Conservation (phyloP, 768 basidiomycete genomes). For the Xanthoconium purpureum region DNA sequence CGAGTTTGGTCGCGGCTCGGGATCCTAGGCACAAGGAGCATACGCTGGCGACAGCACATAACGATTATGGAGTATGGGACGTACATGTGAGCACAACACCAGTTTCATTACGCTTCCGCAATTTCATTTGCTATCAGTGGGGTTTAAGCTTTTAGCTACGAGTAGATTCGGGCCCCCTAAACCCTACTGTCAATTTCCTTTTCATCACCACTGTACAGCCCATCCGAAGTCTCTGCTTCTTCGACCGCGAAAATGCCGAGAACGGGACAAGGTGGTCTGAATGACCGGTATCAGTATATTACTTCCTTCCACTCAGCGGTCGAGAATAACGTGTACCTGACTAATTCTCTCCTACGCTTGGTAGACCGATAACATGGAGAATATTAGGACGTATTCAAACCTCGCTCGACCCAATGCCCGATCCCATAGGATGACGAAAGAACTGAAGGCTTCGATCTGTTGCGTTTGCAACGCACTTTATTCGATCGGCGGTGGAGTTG, state of each 20-base stretch:
- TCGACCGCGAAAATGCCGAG: conserved; percentile 40
- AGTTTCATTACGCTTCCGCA: conserved; percentile 39
- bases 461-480: conserved; percentile 31
- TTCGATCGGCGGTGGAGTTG: conserved; percentile 22
- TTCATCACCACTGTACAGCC: conserved; percentile 39
- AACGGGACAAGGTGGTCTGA: conserved; percentile 33
- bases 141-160: conserved; percentile 7
- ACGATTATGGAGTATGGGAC: conserved; percentile 6
- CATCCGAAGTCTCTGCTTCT: conserved; percentile 49
- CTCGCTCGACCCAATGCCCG: conserved; percentile 59
- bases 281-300: neutral
- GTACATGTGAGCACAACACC: conserved; percentile 57
- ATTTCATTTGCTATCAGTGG: conserved; percentile 29
- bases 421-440: conserved; percentile 54
- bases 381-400: conserved; percentile 50
- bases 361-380: conserved; percentile 54
- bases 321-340: conserved; percentile 36
- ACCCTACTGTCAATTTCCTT: conserved; percentile 41
- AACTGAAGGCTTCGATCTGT: conserved; percentile 52
- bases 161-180: neutral
- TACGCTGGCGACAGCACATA: conserved; percentile 24
- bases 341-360: conserved; percentile 72
- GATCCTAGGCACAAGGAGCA: conserved; percentile 25
- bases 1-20: conserved; percentile 52
- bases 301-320: too few relatives aligned